A percentile compares a stretch with the other conserved stretches of the same genome.
Conservation (phyloP, 176 grass and related monocot species). For the Aegilops longissima region DNA sequence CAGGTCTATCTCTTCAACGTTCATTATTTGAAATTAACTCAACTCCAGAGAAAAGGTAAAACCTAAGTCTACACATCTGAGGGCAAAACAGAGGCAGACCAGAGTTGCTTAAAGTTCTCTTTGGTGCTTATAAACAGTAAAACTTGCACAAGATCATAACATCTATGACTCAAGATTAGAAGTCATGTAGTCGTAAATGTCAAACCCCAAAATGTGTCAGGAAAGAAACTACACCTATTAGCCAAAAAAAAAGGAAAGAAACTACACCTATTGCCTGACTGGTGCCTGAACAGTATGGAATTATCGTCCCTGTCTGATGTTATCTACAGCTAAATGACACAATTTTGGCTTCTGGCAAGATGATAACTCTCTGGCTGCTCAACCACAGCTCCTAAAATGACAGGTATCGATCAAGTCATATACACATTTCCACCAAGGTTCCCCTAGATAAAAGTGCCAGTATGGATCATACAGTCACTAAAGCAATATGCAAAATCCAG, state of each 20-base stretch:
- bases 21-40: background rate
- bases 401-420: background rate
- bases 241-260: background rate
- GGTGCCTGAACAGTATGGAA: background rate
- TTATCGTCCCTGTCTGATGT: background rate
- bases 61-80: background rate
- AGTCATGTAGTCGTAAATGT: background rate
- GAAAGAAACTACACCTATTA: background rate
- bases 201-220: background rate
- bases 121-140: background rate
- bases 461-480: background rate
- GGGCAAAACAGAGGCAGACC: background rate
- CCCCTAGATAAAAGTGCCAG: background rate
- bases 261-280: background rate
- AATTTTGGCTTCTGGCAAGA: background rate
- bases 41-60: background rate
- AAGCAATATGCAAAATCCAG: background rate
- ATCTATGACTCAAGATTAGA: background rate
- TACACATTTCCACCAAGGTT: background rate
- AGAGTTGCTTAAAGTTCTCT: background rate
- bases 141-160: background rate
- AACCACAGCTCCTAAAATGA: background rate
- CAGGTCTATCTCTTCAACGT: background rate
- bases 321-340: background rate
- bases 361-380: background rate